phyloP scores from a whole-genome alignment of 2,329 filamentous ascomycete species.

The Aspergillus ibericus region DNA sequence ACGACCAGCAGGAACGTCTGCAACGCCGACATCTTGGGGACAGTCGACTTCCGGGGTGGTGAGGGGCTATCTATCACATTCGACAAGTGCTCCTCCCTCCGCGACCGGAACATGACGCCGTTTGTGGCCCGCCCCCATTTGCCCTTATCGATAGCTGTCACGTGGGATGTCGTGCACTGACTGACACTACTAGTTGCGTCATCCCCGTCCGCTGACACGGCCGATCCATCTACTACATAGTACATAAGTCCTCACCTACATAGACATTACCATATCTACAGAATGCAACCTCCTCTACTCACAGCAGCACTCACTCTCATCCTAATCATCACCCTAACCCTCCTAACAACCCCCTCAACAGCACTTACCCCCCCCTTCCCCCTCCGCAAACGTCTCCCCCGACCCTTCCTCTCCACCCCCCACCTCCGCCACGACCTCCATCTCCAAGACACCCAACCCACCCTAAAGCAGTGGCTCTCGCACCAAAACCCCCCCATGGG shows the following conservation, averaged over 20 bases:
- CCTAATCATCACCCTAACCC: conserved; percentile 6
- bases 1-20: conserved; percentile 51
- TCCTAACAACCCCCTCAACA: conserved; percentile 15
- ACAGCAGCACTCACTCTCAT: not conserved
- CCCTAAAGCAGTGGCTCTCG: conserved; percentile 22
- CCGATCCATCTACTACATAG: not conserved
- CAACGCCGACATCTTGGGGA: conserved; percentile 49
- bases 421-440: conserved; percentile 16
- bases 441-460: conserved; percentile 8
- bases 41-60: not conserved
- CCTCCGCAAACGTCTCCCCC: conserved; percentile 24
- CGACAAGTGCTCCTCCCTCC: conserved; percentile 14
- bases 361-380: conserved; percentile 16
- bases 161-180: conserved; percentile 10
- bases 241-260: no score
- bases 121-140: conserved; percentile 19
- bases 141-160: conserved; percentile 28
- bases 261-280: not conserved
- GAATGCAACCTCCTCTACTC: conserved; percentile 13
- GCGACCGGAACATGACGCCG: conserved; percentile 20
- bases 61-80: not conserved
- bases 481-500: conserved; percentile 24
- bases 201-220: conserved; percentile 11
- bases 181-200: conserved; percentile 22
- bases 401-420: conserved; percentile 17